Evolutionary conservation across 805 yeast species (phyloP).

Genomic region (Lipomyces starkeyi): DNA sequence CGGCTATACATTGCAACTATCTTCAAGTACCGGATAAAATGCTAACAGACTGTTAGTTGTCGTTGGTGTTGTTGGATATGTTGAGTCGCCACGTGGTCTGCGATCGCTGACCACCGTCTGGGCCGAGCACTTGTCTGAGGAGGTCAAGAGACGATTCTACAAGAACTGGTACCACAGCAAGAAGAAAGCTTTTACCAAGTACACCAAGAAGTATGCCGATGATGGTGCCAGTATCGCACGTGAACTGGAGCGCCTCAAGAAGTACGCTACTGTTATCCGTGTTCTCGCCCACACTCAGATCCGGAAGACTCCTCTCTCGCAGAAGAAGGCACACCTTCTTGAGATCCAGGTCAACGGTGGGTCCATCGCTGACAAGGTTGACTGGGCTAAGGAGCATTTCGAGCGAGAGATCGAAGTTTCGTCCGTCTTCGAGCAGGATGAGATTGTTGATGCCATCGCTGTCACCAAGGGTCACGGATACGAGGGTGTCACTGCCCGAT

Average conservation of each 20-base stretch:
- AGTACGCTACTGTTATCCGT: slow-evolving; percentile 98
- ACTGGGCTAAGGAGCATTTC: slow-evolving; percentile 98
- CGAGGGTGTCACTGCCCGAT: slow-evolving; percentile 99
- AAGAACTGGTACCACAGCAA: slow-evolving; percentile 99
- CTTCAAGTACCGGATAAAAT: neutral
- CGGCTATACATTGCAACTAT: neutral
- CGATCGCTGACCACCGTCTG: slow-evolving; percentile 99
- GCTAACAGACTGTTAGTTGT: slow-evolving; percentile 58
- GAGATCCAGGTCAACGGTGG: slow-evolving; percentile 99
- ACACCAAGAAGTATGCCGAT: slow-evolving; percentile 94
- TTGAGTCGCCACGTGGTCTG: slow-evolving; percentile 99
- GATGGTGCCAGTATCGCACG: slow-evolving; percentile 81
- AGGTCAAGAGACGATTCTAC: slow-evolving; percentile 99
- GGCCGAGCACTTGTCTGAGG: slow-evolving; percentile 99
- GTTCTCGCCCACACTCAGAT: slow-evolving; percentile 99
- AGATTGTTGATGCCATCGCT: slow-evolving; percentile 97
- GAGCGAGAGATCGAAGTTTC: slow-evolving; percentile 98
- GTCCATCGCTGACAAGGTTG: slow-evolving; percentile 94
- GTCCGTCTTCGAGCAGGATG: slow-evolving; percentile 97
- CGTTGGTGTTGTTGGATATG: slow-evolving; percentile 99
- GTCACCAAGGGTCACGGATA: slow-evolving; percentile 99
- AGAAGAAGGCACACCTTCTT: slow-evolving; percentile 99
- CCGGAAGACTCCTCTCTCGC: slow-evolving; percentile 98
- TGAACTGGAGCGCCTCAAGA: slow-evolving; percentile 97
- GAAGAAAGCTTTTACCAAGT: slow-evolving; percentile 99